Conservation (phyloP, 1,284 basidiomycete genomes). For the Tremellales sp. region DNA sequence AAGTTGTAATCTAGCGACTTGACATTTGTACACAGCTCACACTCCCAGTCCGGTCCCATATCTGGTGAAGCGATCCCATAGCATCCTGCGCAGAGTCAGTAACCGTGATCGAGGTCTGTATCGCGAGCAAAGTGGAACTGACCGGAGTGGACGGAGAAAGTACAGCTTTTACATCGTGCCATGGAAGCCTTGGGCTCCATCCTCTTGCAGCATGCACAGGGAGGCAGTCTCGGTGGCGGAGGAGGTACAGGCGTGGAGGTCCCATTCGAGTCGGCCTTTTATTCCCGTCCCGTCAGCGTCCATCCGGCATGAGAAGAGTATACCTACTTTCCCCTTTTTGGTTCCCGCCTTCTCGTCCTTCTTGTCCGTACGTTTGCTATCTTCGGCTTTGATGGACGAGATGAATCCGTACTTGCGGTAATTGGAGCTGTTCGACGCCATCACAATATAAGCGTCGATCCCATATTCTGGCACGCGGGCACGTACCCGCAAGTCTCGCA, state of each 20-base stretch:
- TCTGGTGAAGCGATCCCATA: constrained; percentile 64
- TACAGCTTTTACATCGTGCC: constrained; percentile 72
- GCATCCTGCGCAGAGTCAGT: constrained; percentile 57
- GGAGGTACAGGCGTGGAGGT: constrained; percentile 39
- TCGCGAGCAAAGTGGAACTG: constrained; percentile 15
- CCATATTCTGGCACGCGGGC: constrained; percentile 44
- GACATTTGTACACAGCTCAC: constrained; percentile 79
- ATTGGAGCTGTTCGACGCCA: constrained; percentile 25
- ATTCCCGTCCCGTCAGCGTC: too few species aligned
- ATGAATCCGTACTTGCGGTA: constrained; percentile 85
- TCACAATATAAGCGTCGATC: background rate
- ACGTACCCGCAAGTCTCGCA: constrained; percentile 70
- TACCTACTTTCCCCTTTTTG: constrained; percentile 66
- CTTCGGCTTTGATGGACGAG: constrained; percentile 39
- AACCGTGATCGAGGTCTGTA: constrained; percentile 5
- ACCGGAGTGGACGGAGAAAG: constrained; percentile 72
- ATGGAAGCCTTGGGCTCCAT: constrained; percentile 69
- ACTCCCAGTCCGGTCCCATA: constrained; percentile 67
- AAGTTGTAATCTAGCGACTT: constrained; percentile 70
- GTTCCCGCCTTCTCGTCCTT: constrained; percentile 53
- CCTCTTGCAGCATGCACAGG: constrained; percentile 71
- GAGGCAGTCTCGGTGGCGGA: constrained; percentile 57
- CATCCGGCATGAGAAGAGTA: too few species aligned
- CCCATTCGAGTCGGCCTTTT: constrained; percentile 25
- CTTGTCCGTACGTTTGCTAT: constrained; percentile 32